Base-by-base conservation (phyloP, 768 basidiomycete species). In the Artomyces pyxidatus region DNA sequence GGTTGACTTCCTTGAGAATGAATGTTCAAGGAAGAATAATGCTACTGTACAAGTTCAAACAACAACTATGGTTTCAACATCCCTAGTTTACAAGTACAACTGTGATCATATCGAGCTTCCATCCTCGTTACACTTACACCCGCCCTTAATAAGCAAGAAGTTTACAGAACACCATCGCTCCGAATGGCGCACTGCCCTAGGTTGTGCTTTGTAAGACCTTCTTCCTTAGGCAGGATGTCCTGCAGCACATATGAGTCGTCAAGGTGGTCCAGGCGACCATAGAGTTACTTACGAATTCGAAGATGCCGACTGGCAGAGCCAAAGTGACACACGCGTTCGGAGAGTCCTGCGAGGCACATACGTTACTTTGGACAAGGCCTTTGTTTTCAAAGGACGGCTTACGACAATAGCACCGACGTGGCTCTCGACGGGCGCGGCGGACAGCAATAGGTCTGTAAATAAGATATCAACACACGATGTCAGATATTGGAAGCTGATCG, bases 311-410 rank as follows among this genome's bases (percentile, higher is more conserved):
- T 4, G 86, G 86, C 3, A 89, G 70, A 0, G 75, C 85, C 19
- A 89, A 65, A 0, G 84, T 86, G 5, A 87, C 83, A 56, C 84
- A 85, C 2, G 85, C 85, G 55, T 88, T 88, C 2, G 85, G 85
- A 4, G 82, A 83, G 62, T 85, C 83, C 81, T 81, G 45, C 51
- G 37, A 6, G 4, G 4, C 42, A 49, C 46, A 8, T 48, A 29
- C 6, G 50, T 42, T 3, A 49, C 42, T 37, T 28, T 19, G 9
- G 23, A 25, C 11, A 12, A 22, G 11, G 3, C 6, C 6, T 19
- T 27, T 17, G n/a, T 25, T 44, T 9, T 26, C 16, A 45, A n/a
- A 37, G 28, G 7, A 25, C n/a, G 9, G 68, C 76, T 42, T 63
- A 82, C 82, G 38, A 86, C 85, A 26, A 87, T 52, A 19, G 81